Conservation (phyloP, 176 grass and related monocot genomes). For the Alloteropsis semialata region DNA sequence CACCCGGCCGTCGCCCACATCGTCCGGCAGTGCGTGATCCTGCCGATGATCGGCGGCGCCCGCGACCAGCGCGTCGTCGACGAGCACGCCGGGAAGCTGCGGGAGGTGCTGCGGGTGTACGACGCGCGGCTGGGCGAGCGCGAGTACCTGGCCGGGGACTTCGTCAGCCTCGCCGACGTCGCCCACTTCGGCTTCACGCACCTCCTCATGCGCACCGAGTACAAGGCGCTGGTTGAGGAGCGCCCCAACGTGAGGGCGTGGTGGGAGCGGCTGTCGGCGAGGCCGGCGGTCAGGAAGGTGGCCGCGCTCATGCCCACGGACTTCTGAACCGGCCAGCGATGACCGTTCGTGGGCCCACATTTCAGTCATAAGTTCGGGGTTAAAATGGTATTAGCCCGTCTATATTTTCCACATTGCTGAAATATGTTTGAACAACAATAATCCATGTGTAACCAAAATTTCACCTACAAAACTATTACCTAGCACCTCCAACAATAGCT, state of each 20-base stretch:
- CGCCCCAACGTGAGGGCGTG: slow-evolving; percentile 24
- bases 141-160: slow-evolving; percentile 32
- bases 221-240: slow-evolving; percentile 15
- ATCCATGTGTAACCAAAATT: too few species aligned
- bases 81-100: background rate
- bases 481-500: too few species aligned
- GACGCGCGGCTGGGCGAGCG: slow-evolving; percentile 9
- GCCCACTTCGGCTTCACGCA: slow-evolving; percentile 37
- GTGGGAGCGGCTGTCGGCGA: slow-evolving; percentile 34
- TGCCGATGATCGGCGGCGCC: background rate
- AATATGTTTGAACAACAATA: too few species aligned
- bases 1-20: background rate
- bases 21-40: slow-evolving; percentile 14
- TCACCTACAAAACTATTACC: too few species aligned
- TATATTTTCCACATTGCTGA: too few species aligned
- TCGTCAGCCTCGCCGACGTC: slow-evolving; percentile 47
- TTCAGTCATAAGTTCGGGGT: too few species aligned
- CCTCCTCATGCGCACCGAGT: slow-evolving; percentile 36
- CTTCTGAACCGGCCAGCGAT: too few species aligned
- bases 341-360: too few species aligned
- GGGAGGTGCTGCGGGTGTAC: slow-evolving; percentile 26
- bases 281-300: slow-evolving; percentile 35
- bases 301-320: background rate
- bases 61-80: slow-evolving; percentile 36
- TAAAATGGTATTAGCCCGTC: too few species aligned